A percentile compares a stretch with the other conserved stretches of the same genome.
These are phyloP conservation scores for Dioscorea alata DNA, from an alignment of 106 monocot species.

Conservation along the genomic window DNA sequence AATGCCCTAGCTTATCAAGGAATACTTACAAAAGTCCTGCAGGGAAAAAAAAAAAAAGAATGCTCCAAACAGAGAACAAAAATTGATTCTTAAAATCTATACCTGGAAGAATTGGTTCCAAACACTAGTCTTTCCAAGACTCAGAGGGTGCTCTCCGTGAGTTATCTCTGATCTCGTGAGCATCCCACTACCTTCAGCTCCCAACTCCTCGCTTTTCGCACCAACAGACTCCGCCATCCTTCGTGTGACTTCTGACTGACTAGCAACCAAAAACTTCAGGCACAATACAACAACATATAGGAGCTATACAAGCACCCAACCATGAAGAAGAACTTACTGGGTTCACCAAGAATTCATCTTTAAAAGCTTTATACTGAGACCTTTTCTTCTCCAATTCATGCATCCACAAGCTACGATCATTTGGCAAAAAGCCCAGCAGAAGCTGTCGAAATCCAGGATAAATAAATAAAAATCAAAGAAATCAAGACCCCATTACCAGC, in stretches of 20 bases:
- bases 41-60: not conserved
- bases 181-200: constrained; percentile 36
- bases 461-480: not conserved
- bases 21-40: no score
- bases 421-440: constrained; percentile 72
- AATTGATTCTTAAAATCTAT: constrained; percentile 5
- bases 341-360: constrained; percentile 70
- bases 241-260: constrained; percentile 92
- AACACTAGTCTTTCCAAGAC: constrained; percentile 76
- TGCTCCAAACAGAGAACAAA: not conserved
- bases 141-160: constrained; percentile 87
- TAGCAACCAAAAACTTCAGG: constrained; percentile 51
- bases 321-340: constrained; percentile 49
- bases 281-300: not conserved
- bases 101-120: constrained; percentile 98
- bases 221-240: constrained; percentile 63
- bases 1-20: no score
- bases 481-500: not conserved
- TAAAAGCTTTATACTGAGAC: constrained; percentile 68
- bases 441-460: constrained; percentile 46
- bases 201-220: constrained; percentile 34
- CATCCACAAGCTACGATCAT: constrained; percentile 51
- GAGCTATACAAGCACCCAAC: no score
- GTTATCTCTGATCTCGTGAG: constrained; percentile 60
- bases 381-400: constrained; percentile 69